Evolutionary conservation across 371 early-diverging fungal species (phyloP), one percentile per base, ranked within the genome.

Genomic region (Apophysomyces elegans): DNA sequence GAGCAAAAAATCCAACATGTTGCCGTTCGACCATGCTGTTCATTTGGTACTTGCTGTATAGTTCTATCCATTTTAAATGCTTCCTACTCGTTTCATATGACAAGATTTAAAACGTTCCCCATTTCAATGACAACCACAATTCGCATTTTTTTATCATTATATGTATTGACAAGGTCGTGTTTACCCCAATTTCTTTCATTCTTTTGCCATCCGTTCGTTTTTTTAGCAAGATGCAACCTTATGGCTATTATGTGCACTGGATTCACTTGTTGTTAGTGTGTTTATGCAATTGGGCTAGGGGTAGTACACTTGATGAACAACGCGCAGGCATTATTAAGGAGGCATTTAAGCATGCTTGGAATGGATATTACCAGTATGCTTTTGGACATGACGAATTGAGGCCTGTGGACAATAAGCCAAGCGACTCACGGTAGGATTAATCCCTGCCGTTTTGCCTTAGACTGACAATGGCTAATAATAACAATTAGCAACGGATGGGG

Each of bases 281-380:
- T 50, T 21, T 50, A 21, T 50, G 54, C 21, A 9, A 50, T 50
- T 21, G 9, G 9, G 8, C 21, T 50, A 21, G n/a, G 4, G 54
- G 9, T 9, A 18, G 9, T 5, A 18, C 54, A 7, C 21, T 50
- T 18, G 21, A 21, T 21, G 21, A 50, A 7, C 8, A n/a, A 11
- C 54, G 54, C 21, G 54, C 54, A 21, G 54, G 21, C 16, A 50
- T 50, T 9, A 50, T 90, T 44, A 83, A 82, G 58, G 36, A 78
- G 12, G 86, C 90, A 0, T 88, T 92, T 62, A 58, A 71, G 37
- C 83, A 91, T 69, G 90, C 93, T 12, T 97, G 94, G 94, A 70
- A 80, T 9, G 92, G 92, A 0, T 97, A 97, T 68, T 86, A 47
- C 62, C 50, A 65, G 11, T 72, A 83, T 43, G 88, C 88, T 1